These are phyloP conservation scores for Brassica cretica DNA, from an alignment of 345 rosid species.

Conservation along the genomic window DNA sequence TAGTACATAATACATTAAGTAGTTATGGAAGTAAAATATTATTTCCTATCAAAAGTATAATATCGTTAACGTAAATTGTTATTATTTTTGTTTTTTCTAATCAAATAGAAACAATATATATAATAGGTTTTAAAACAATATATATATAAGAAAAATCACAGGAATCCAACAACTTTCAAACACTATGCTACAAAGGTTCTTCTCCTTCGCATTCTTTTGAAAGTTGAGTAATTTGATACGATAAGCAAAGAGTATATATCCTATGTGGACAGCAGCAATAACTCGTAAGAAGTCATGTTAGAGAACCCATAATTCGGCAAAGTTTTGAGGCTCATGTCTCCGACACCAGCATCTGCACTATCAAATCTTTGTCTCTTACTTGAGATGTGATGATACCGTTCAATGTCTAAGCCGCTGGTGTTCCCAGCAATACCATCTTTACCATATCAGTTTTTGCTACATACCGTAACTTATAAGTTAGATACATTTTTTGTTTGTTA, in stretches of 20 bases:
- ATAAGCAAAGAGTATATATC: slow-evolving; percentile 51
- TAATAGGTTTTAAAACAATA: background rate
- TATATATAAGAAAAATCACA: slow-evolving; percentile 15
- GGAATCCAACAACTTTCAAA: background rate
- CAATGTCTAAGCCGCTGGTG: slow-evolving; percentile 81
- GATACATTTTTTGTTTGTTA: background rate
- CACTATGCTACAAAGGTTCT: background rate
- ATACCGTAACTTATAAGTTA: background rate
- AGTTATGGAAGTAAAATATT: no score
- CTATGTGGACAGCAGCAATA: slow-evolving; percentile 58
- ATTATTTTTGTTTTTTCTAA: no score
- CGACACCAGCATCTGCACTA: slow-evolving; percentile 47
- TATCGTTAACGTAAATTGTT: no score
- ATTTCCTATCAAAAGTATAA: no score
- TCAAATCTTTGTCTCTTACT: slow-evolving; percentile 51
- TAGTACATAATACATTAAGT: no score
- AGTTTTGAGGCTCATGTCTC: slow-evolving; percentile 32
- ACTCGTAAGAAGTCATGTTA: slow-evolving; percentile 60
- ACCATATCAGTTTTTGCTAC: slow-evolving; percentile 84
- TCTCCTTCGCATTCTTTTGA: slow-evolving; percentile 38
- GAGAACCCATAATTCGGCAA: slow-evolving; percentile 45
- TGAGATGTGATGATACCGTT: slow-evolving; percentile 72
- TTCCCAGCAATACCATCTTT: slow-evolving; percentile 92
- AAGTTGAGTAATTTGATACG: slow-evolving; percentile 60
- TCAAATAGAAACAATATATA: background rate